Evolutionary conservation across 345 rosid genomes (phyloP).

Genomic region (Populus ilicifolia): DNA sequence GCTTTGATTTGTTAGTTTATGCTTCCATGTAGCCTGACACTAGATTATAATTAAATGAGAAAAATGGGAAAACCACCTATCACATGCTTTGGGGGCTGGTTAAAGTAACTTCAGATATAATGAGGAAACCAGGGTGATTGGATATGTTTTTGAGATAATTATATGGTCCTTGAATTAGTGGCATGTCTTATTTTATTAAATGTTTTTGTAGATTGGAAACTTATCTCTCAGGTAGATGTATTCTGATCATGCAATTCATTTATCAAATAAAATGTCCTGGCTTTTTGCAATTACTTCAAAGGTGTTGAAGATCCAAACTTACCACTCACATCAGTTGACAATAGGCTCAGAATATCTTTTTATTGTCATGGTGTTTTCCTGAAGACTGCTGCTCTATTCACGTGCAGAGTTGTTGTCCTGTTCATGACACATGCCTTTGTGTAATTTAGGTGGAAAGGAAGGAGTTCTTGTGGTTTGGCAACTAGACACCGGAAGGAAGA

Average conservation of each 20-base stretch:
- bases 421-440: conserved; percentile 6
- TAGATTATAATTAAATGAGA: background rate
- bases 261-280: background rate
- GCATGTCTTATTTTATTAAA: background rate
- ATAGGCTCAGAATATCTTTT: background rate
- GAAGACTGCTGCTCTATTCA: background rate
- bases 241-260: background rate
- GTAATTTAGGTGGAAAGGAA: conserved; percentile 79
- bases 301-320: background rate
- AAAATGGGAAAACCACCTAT: conserved; percentile 2
- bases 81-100: background rate
- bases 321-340: background rate
- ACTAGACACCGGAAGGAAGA: conserved; percentile 92
- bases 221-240: background rate
- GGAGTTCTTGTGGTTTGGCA: conserved; percentile 99
- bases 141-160: background rate
- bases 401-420: background rate
- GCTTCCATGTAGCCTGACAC: background rate
- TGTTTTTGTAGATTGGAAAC: background rate
- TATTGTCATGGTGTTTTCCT: background rate
- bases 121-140: background rate
- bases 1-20: background rate
- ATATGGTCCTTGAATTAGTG: background rate
- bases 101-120: background rate
- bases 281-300: background rate